phyloP scores from a whole-genome alignment of 2,329 filamentous ascomycete species.

The Monosporascus ibericus region DNA sequence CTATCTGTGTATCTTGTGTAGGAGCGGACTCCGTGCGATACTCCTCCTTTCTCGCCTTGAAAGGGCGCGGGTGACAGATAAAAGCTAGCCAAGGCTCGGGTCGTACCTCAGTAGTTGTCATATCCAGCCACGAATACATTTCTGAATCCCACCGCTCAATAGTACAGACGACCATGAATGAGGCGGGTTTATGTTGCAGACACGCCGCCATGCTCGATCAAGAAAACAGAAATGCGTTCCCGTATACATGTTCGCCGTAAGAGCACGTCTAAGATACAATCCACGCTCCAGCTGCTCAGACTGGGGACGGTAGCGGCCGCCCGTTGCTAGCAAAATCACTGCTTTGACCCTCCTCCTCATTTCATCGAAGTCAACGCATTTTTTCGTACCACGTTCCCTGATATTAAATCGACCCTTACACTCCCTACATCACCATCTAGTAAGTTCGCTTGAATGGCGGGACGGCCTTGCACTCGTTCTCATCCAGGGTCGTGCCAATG shows the following conservation, averaged over 20 bases:
- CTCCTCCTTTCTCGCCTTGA: no score
- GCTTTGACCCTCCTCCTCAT: neutral
- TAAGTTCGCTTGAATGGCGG: constrained; percentile 95
- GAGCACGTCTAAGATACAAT: constrained; percentile 1
- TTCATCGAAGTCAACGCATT: neutral
- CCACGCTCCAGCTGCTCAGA: neutral
- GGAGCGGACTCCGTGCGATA: no score
- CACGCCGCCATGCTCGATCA: neutral
- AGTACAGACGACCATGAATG: no score
- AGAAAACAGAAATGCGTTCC: neutral
- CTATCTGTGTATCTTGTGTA: no score
- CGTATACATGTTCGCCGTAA: neutral
- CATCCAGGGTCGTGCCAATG: constrained; percentile 77
- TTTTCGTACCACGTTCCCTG: neutral
- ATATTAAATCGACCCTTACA: neutral
- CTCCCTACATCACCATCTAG: constrained; percentile 39
- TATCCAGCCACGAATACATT: no score
- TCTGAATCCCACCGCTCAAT: no score
- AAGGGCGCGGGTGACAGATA: no score
- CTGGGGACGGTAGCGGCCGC: neutral
- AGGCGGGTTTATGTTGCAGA: no score
- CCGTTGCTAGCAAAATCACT: neutral
- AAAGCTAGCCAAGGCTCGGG: no score
- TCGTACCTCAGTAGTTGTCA: no score
- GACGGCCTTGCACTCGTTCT: constrained; percentile 92